phyloP scores from a whole-genome alignment of 202 grass and related monocot genomes.

The Hordeum pubiflorum region DNA sequence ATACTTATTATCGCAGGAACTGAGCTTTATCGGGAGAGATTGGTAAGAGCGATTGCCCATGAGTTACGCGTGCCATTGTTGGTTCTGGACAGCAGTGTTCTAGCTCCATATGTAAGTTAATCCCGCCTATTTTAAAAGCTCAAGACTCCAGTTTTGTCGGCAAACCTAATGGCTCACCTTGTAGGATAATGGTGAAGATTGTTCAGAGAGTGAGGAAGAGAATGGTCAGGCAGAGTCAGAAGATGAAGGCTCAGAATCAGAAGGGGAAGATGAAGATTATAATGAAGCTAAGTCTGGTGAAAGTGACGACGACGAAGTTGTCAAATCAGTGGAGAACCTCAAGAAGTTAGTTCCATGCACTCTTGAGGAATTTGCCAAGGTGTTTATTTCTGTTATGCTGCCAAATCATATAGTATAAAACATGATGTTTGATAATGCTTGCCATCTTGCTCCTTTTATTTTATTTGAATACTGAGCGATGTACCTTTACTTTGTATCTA shows the following conservation, averaged over 20 bases:
- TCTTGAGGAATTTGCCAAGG: constrained; percentile 61
- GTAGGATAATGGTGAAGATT: constrained; percentile 69
- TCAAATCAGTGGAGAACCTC: constrained; percentile 32
- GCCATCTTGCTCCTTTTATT: neutral
- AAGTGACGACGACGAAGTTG: constrained; percentile 46
- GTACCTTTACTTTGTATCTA: constrained; percentile 1
- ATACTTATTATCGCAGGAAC: constrained; percentile 51
- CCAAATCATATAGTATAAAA: constrained; percentile 3
- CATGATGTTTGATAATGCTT: neutral
- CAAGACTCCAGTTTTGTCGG: neutral
- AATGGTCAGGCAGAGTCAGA: constrained; percentile 50
- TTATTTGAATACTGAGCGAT: neutral
- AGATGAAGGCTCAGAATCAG: constrained; percentile 64
- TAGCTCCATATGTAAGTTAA: constrained; percentile 75
- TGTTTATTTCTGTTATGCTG: constrained; percentile 23
- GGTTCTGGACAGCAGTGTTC: constrained; percentile 84
- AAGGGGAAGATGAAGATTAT: constrained; percentile 51
- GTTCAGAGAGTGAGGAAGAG: constrained; percentile 55
- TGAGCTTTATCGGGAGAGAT: constrained; percentile 74
- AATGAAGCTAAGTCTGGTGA: constrained; percentile 59
- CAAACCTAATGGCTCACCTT: constrained; percentile 31
- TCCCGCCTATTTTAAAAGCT: neutral
- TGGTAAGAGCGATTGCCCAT: constrained; percentile 67
- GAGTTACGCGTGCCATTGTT: constrained; percentile 62
- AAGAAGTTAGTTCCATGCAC: constrained; percentile 38